Base-by-base conservation (phyloP, 768 basidiomycete species). In the Heimioporus sp. region DNA sequence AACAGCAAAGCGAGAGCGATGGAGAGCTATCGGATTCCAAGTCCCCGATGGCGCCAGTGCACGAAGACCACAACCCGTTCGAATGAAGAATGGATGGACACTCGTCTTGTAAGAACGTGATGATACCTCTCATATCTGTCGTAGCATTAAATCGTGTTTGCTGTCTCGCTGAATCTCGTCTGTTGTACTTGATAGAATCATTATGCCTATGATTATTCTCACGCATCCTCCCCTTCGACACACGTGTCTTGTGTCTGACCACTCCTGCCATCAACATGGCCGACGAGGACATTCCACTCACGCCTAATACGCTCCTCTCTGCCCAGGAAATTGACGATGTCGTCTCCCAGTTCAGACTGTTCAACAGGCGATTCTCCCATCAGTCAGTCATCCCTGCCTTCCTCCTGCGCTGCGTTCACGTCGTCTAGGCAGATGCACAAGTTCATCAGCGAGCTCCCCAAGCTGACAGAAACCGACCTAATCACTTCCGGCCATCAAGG, bases 51-150 rank as follows among this genome's bases (percentile, higher is more conserved):
- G 52, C 58, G 45, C 62, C 62, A 31, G 73, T 75, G 61, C 74
- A 72, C 47, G 81, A 82, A 58, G 86, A 84, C 48, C 82, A 85
- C 65, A 91, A 89, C 62, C 89, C 89, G 17, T 91, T 92, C 84
- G 58, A 62, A 50, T 55, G 44, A 59, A 21, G 48, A 51, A 2
- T 46, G 51, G 30, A 42, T 43, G 54, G 49, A 43, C 19, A 42
- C 10, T 6, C 49, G 38, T 62, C 43, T 20, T 67, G 66, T 67
- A 67, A 65, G 69, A 65, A 55, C 44, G 40, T 47, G 55, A 57
- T 55, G 38, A 60, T 59, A 54, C 51, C 60, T 48, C 53, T 21
- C 46, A 51, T 53, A 54, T 65, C 52, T 60, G 62, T 63, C 56
- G 59, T 60, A 55, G 59, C 51, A 46, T 63, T 57, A 40, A 54